phyloP scores from a whole-genome alignment of 78 protist genomes.

The Dictyostelium firmibasis region DNA sequence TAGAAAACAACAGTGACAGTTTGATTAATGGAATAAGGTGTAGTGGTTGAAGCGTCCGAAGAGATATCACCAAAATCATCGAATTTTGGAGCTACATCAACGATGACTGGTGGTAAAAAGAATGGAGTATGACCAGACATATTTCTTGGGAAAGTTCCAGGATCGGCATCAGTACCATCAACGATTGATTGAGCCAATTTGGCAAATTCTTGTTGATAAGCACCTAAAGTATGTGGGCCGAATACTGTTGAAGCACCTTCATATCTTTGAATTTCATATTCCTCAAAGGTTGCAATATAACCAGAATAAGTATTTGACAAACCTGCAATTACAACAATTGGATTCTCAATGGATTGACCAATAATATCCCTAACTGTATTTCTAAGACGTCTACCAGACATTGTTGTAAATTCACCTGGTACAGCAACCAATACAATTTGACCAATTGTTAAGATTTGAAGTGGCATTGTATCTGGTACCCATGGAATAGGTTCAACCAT shows the following conservation, averaged over 20 bases:
- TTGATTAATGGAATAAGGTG: slow-evolving; percentile 10
- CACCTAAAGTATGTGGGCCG: slow-evolving; percentile 84
- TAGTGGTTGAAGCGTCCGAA: not conserved
- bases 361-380: slow-evolving; percentile 56
- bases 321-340: slow-evolving; percentile 80
- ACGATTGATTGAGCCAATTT: slow-evolving; percentile 64
- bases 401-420: slow-evolving; percentile 90
- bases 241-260: slow-evolving; percentile 87
- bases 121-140: slow-evolving; percentile 52
- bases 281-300: slow-evolving; percentile 85
- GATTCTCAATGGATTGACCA: slow-evolving; percentile 36
- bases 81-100: slow-evolving; percentile 77
- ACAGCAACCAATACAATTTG: slow-evolving; percentile 81
- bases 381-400: slow-evolving; percentile 88
- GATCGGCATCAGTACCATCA: not conserved
- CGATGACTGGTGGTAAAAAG: slow-evolving; percentile 73
- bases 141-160: slow-evolving; percentile 77
- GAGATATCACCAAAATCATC: slow-evolving; percentile 56
- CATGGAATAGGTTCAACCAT: slow-evolving; percentile 55
- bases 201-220: slow-evolving; percentile 80
- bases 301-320: slow-evolving; percentile 80
- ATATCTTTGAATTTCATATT: slow-evolving; percentile 84
- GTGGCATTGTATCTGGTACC: slow-evolving; percentile 71
- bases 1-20: slow-evolving; percentile 64
- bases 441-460: slow-evolving; percentile 84